phyloP scores from a whole-genome alignment of 805 yeast genomes.

The Candida germanica region DNA sequence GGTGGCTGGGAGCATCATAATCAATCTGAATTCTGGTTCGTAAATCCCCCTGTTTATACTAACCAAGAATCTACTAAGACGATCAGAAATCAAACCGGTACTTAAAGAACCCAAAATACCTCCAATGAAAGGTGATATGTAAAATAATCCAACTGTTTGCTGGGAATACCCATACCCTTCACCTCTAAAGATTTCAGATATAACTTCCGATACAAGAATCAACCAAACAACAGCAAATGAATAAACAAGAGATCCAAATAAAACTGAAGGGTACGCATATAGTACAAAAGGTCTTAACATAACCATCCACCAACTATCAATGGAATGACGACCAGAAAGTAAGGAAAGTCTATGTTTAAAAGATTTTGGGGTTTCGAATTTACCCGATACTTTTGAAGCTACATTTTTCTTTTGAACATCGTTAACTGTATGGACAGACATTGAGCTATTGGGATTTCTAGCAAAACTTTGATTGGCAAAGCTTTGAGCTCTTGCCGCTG shows the following conservation, averaged over 20 bases:
- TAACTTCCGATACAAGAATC: constrained; percentile 56
- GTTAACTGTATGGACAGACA: not conserved
- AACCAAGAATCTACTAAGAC: constrained; percentile 43
- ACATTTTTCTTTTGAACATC: not conserved
- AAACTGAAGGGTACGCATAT: constrained; percentile 47
- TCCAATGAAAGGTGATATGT: constrained; percentile 55
- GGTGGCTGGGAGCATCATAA: constrained; percentile 49
- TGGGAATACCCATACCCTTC: constrained; percentile 39
- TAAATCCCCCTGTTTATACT: constrained; percentile 50
- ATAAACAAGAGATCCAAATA: constrained; percentile 51
- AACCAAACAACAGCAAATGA: constrained; percentile 62
- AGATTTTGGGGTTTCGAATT: constrained; percentile 12
- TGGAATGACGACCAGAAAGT: constrained; percentile 47
- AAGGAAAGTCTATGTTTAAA: constrained; percentile 35
- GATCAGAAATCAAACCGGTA: constrained; percentile 51
- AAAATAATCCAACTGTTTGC: constrained; percentile 50
- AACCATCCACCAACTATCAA: constrained; percentile 54
- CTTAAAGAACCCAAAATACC: constrained; percentile 54
- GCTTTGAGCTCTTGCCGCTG: constrained; percentile 27
- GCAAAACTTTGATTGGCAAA: constrained; percentile 27
- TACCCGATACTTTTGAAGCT: not conserved
- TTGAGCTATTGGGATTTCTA: not conserved
- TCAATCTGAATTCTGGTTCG: constrained; percentile 60
- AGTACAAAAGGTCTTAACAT: constrained; percentile 53
- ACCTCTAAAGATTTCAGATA: constrained; percentile 46